Percentiles rank a stretch among this genome's conserved stretches.
These are phyloP conservation scores for Uncinocarpus reesii DNA, from an alignment of 2,329 filamentous ascomycete genomes.

Conservation along the genomic window DNA sequence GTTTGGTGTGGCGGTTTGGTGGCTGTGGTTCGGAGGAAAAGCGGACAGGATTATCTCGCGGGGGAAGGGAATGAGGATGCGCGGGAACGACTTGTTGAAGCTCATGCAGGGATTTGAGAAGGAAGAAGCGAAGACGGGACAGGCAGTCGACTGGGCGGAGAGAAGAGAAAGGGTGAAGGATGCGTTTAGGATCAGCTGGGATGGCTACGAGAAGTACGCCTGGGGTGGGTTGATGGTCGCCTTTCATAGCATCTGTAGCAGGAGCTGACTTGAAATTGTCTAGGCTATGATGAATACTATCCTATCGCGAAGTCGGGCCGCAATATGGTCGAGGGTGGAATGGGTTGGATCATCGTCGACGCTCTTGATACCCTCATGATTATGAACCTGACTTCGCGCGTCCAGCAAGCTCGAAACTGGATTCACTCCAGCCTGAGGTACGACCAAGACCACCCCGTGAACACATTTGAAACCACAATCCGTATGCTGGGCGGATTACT, in stretches of 20 bases:
- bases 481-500: conserved; percentile 91
- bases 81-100: conserved; percentile 41
- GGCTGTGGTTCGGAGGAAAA: conserved; percentile 36
- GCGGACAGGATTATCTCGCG: background rate
- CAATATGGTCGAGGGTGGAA: conserved; percentile 76
- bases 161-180: conserved; percentile 75
- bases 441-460: conserved; percentile 89
- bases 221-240: conserved; percentile 59
- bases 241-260: background rate
- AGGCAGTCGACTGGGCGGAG: conserved; percentile 59
- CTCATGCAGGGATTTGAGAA: conserved; percentile 41
- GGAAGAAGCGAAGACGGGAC: conserved; percentile 25
- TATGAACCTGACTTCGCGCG: conserved; percentile 86
- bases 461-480: conserved; percentile 95
- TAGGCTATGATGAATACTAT: conserved; percentile 75
- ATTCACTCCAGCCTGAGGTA: conserved; percentile 70
- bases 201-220: conserved; percentile 80
- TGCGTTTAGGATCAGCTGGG: conserved; percentile 85
- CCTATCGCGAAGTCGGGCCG: conserved; percentile 67
- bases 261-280: conserved; percentile 17
- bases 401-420: conserved; percentile 82
- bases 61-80: conserved; percentile 17
- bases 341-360: conserved; percentile 98
- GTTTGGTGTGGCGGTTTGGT: conserved; percentile 53
- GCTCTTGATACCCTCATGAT: conserved; percentile 92